phyloP scores from a whole-genome alignment of 2,329 filamentous ascomycete genomes.

The Nemania sp. region DNA sequence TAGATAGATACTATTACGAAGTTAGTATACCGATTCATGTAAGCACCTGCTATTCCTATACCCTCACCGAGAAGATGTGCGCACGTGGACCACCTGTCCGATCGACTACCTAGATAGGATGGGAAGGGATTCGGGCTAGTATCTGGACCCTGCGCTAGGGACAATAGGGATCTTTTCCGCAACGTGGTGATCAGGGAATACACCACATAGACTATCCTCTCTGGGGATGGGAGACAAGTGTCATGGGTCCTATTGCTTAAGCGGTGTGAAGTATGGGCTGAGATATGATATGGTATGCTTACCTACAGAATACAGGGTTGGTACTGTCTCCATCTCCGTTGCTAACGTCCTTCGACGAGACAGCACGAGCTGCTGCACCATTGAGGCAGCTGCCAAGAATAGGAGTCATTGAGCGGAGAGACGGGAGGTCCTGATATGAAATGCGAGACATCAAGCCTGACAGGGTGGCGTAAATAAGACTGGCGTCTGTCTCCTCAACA shows the following conservation, averaged over 20 bases:
- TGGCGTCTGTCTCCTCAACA: background rate
- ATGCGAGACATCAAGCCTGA: constrained; percentile 2
- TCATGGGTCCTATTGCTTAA: no score
- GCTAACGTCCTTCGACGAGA: background rate
- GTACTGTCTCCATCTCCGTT: background rate
- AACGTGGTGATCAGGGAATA: constrained; percentile 26
- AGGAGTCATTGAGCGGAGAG: background rate
- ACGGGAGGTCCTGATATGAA: background rate
- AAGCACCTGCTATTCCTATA: background rate
- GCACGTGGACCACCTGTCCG: background rate
- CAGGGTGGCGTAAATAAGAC: constrained; percentile 5
- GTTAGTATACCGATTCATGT: background rate
- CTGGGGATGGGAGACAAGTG: background rate
- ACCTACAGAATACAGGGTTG: background rate
- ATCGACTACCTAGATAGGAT: no score
- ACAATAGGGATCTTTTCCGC: background rate
- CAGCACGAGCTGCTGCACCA: background rate
- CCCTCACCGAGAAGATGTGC: constrained; percentile 1
- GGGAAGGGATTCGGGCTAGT: no score
- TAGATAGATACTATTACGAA: constrained; percentile 6
- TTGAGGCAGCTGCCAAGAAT: background rate
- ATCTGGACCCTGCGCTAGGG: background rate
- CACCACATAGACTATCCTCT: no score
- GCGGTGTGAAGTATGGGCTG: background rate
- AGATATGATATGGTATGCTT: background rate